These are phyloP conservation scores for Aspergillus brasiliensis DNA, from an alignment of 2,329 filamentous ascomycete genomes.

Conservation along the genomic window DNA sequence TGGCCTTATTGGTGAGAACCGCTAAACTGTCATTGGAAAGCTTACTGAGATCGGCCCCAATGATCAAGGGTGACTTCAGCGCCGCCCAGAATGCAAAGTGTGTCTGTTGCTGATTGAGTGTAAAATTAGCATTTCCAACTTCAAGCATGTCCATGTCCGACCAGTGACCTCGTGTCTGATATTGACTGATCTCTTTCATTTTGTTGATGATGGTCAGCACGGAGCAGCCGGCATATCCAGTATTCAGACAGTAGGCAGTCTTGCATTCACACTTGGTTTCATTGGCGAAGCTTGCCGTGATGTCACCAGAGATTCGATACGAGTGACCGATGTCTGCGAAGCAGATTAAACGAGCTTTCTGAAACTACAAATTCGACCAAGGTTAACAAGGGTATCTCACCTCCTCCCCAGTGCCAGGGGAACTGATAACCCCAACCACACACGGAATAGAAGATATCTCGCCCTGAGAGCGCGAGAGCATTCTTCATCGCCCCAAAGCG, in stretches of 20 bases:
- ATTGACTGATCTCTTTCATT: slow-evolving; percentile 21
- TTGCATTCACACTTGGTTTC: slow-evolving; percentile 26
- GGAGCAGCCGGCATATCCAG: slow-evolving; percentile 34
- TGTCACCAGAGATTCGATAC: slow-evolving; percentile 32
- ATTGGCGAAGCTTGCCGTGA: slow-evolving; percentile 21
- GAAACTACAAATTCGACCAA: too few relatives aligned
- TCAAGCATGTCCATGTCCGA: slow-evolving; percentile 50
- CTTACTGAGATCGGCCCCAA: slow-evolving; percentile 35
- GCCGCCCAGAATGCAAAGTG: slow-evolving; percentile 52
- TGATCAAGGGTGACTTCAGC: slow-evolving; percentile 48
- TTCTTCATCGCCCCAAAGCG: slow-evolving; percentile 48
- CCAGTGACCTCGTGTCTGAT: slow-evolving; percentile 28
- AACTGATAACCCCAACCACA: slow-evolving; percentile 54
- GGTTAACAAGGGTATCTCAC: neutral
- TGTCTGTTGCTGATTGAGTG: slow-evolving; percentile 31
- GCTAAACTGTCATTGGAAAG: neutral
- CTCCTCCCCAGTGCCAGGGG: slow-evolving; percentile 50
- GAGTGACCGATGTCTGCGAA: slow-evolving; percentile 19
- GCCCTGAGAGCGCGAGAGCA: slow-evolving; percentile 45
- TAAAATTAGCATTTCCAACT: slow-evolving; percentile 50
- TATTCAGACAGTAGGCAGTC: slow-evolving; percentile 36
- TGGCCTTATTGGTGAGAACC: neutral
- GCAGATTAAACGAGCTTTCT: neutral
- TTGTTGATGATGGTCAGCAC: slow-evolving; percentile 15
- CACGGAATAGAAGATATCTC: slow-evolving; percentile 51